Base-by-base conservation (phyloP, 2,329 filamentous ascomycete genomes). In the Herpotrichia juniperi region DNA sequence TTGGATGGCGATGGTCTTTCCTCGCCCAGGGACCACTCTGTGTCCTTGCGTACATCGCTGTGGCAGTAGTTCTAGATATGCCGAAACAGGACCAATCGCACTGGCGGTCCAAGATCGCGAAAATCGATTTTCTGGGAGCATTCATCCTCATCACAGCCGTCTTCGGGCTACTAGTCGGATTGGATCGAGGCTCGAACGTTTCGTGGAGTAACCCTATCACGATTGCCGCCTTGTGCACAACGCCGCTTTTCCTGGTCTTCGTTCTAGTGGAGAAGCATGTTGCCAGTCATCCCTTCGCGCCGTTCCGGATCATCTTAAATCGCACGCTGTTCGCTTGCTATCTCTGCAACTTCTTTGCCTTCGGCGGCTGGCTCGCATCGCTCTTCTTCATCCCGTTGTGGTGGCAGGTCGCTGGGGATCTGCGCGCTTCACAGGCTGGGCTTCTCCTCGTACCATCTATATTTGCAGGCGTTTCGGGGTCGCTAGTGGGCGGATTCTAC, bases 1-100 rank as follows among this genome's bases (percentile, higher is more conserved):
- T 92, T 46, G 88, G 89, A 28, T 92, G 89, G 89, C 78, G 89
- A 58, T 91, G 88, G 87, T 83, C 88, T 0, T 93, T 94, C 66
- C 71, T 90, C 11, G 79, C 79, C 2, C 90, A 93, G 68, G 83
- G 84, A 0, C 90, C 90, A 2, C 68, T 91, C 4, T 89, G 88
- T 53, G 67, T 87, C 7, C 45, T 87, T 1, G 89, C 89, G 1
- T 84, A 89, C 60, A 42, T 85, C 3, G 78, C 85, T 8, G 88
- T 91, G 14, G 80, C 80, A 43, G 64, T 85, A n/a, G 77, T 82
- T 32, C 80, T 93, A 11, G 74, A 88, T 43, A 73, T 90, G 0
- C 87, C 88, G 1, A 75, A 76, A 49, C 73, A 74, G 6, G 83
- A 86, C 32, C 77, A 83, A 50, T 77, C 78, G 9, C 81, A 88